Evolutionary conservation across 768 basidiomycete species (phyloP).

Genomic region (Suillus cothurnatus): DNA sequence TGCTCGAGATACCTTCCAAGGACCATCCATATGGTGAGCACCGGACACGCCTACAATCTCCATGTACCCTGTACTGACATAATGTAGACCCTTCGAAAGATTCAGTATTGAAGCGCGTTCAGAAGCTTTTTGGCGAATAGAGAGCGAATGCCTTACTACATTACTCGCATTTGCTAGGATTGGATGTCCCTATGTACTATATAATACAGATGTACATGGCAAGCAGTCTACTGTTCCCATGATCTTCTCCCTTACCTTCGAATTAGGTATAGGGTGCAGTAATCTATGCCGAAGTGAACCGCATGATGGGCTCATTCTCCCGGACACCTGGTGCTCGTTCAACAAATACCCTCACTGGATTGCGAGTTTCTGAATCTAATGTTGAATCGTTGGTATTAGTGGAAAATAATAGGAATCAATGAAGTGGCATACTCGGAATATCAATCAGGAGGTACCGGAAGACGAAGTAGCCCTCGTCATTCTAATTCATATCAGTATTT

Average conservation of each 20-base stretch:
- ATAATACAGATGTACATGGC: conserved; percentile 25
- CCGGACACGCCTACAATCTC: conserved; percentile 2
- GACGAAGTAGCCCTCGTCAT: conserved; percentile 75
- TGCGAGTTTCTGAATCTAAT: conserved; percentile 61
- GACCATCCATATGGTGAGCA: conserved; percentile 94
- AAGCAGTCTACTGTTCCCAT: conserved; percentile 16
- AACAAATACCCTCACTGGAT: conserved; percentile 69
- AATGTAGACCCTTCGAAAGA: conserved; percentile 91
- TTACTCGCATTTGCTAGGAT: conserved; percentile 14
- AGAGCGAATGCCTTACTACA: conserved; percentile 11
- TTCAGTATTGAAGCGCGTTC: conserved; percentile 93
- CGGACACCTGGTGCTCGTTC: conserved; percentile 65
- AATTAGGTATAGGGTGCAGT: conserved; percentile 11
- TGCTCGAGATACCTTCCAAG: conserved; percentile 97
- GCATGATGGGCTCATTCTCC: conserved; percentile 72
- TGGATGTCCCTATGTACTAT: conserved; percentile 24
- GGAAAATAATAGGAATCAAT: conserved; percentile 20
- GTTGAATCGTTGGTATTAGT: conserved; percentile 12
- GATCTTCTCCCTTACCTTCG: not conserved
- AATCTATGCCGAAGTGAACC: conserved; percentile 52
- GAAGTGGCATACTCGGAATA: conserved; percentile 64
- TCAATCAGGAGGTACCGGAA: conserved; percentile 80
- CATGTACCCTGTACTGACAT: conserved; percentile 6
- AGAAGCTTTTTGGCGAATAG: conserved; percentile 94
- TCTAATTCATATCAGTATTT: conserved; percentile 43